Conservation (phyloP, 1,284 basidiomycete species). For the Fomitopsis palustris region DNA sequence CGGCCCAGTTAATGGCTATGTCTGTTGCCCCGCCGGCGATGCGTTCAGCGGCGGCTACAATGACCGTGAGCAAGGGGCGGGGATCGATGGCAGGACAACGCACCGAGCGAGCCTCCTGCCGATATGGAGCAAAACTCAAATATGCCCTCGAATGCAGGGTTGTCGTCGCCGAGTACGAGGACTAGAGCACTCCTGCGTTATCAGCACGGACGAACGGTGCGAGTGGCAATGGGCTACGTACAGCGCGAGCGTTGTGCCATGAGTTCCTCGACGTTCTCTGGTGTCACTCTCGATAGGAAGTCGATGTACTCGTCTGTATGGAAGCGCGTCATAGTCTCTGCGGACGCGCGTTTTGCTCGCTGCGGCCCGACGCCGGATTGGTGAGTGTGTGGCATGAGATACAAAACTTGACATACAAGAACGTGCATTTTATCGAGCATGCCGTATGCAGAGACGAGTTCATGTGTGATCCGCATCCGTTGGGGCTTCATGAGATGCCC, state of each 20-base stretch:
- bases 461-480: constrained; percentile 90
- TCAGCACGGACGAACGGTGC: neutral
- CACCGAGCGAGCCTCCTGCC: constrained; percentile 89
- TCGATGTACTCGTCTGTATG: constrained; percentile 99
- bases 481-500: constrained; percentile 96
- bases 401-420: constrained; percentile 48
- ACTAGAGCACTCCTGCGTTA: constrained; percentile 42
- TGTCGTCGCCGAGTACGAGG: constrained; percentile 85
- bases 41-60: constrained; percentile 74
- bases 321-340: constrained; percentile 86
- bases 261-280: constrained; percentile 82
- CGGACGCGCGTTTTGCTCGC: constrained; percentile 80
- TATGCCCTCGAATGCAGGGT: constrained; percentile 93
- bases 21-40: constrained; percentile 84
- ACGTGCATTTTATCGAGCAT: constrained; percentile 92
- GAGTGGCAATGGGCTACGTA: constrained; percentile 37
- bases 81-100: constrained; percentile 12
- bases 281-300: constrained; percentile 84
- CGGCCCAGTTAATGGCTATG: constrained; percentile 97
- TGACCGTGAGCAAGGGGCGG: neutral
- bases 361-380: constrained; percentile 26
- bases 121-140: constrained; percentile 98
- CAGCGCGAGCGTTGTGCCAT: constrained; percentile 84
- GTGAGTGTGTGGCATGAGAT: neutral
- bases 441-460: constrained; percentile 87